Base-by-base conservation (phyloP, 768 basidiomycete species). In the Termitomyces sp. region DNA sequence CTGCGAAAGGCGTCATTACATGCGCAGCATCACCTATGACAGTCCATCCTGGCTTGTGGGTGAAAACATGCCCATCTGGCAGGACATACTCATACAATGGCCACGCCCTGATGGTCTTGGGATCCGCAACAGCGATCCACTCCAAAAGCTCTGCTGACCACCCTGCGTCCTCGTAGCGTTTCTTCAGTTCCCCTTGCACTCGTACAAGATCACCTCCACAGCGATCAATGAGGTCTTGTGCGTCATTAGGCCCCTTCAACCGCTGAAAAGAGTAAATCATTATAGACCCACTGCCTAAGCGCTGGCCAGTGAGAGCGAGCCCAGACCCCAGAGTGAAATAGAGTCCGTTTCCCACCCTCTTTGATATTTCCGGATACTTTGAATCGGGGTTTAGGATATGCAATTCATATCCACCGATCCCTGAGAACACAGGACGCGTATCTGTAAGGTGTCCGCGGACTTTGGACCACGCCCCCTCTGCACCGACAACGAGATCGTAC, bases 381-480 rank as follows among this genome's bases (percentile, higher is more conserved):
- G 53, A 52, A 27, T 59, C 62, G 4, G 59, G 54, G n/a, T 59
- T 23, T 1, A n/a, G 1, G 41, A 65, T 58, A 23, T 56, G 57
- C 9, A 61, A 25, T 44, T 66, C 66, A 25, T 65, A 41, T 41
- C 57, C 59, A 32, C 48, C 59, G 16, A 70, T 61, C 8, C 74
- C 76, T 12, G 68, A 65, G 62, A 74, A 77, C 34, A 60, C 47
- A 5, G 77, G 74, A 34, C 54, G 53, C 11, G 65, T 62, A 34
- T 59, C 53, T 21, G 66, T 67, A 27, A 77, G 54, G 45, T 74
- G 60, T 4, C 66, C 60, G 14, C 77, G 73, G 8, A 73, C 65
- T 54, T 66, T 68, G 16, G 74, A 75, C 70, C 74, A 75, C 4
- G 76, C 68, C 7, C 78, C 77, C 37, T 68, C 68, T 21, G 68